Evolutionary conservation across 2,329 filamentous ascomycete genomes (phyloP), one percentile per base, ranked within the genome.

Genomic region (Penicillium italicum): DNA sequence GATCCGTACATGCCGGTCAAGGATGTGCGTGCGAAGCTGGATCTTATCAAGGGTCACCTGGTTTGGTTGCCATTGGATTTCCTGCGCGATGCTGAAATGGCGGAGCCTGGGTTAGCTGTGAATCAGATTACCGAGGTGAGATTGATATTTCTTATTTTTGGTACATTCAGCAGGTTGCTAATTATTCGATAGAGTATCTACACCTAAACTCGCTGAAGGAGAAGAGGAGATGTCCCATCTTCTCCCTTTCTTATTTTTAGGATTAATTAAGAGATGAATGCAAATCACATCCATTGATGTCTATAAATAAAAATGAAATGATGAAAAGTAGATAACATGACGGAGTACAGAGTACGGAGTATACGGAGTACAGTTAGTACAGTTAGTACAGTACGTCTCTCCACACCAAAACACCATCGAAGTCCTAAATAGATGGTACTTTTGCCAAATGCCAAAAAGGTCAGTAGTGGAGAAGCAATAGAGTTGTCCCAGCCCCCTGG

Each of bases 31-130:
- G 72, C 81, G 62, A 91, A 93, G 72, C 77, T 97, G 47, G 86
- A 91, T 65, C 81, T 87, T 68, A 85, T 97, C 63, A 87, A 85
- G 75, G 93, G 93, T 0, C 93, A 97, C 77, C 73, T 97, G 38
- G 93, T 97, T 7, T 95, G 90, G 90, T 93, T 96, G 86, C 91
- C 91, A n/a, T 73, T 97, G 66, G 84, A 91, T 43, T 97, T 96
- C 70, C 74, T 97, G 69, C 81, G 83, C 66, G 86, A 96, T 61
- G 91, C 87, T 0, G 82, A 90, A 65, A 95, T 97, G 91, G 92
- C 92, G 0, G 92, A 97, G 77, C 84, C 83, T 66, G 92, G 93
- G 0, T 68, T 97, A 73, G 87, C 91, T 74, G 85, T 97, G 38
- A 97, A 97, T 72, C 76, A 83, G 43, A 88, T 85, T 68, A 97